A percentile compares a stretch with the other conserved stretches of the same genome.
Evolutionary conservation across 2,329 filamentous ascomycete species (phyloP).

Genomic region (Colletotrichum sp.): DNA sequence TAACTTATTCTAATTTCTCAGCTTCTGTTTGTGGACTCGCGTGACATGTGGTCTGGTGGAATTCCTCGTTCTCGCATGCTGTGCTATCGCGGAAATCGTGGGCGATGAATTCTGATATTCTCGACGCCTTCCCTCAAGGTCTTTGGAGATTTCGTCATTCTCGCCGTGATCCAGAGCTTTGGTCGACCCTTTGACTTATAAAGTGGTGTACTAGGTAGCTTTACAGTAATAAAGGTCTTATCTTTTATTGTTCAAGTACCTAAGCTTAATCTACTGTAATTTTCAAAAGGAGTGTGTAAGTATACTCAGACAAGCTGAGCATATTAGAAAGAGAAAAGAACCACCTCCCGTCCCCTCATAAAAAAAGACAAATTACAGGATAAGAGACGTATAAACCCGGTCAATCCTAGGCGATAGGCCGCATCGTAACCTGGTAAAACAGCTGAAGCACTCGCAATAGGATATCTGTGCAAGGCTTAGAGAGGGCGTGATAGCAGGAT

Average conservation of each 20-base stretch:
- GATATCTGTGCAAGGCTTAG: not conserved
- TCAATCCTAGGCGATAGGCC: not conserved
- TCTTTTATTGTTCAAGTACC: not conserved
- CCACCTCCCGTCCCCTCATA: not conserved
- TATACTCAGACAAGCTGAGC: not conserved
- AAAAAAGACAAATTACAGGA: not conserved
- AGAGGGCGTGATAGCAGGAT: not conserved
- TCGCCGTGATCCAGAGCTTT: not conserved
- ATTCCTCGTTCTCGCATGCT: not conserved
- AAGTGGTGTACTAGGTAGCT: not conserved
- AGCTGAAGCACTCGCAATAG: not conserved
- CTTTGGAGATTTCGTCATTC: not conserved
- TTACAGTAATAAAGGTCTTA: not conserved
- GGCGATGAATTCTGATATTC: not conserved
- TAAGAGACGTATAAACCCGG: not conserved
- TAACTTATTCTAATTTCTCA: too few species aligned
- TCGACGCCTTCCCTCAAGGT: accelerated
- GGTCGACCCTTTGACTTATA: accelerated
- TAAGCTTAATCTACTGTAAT: not conserved
- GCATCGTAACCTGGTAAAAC: not conserved
- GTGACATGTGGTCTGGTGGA: not conserved
- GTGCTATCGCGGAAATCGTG: not conserved
- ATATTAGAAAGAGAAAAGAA: not conserved
- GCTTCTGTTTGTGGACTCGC: not conserved
- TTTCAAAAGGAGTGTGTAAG: not conserved